A percentile compares a stretch with the other conserved stretches of the same genome.
phyloP scores from a whole-genome alignment of 2,329 filamentous ascomycete species.

The Nigrospora osmanthi region DNA sequence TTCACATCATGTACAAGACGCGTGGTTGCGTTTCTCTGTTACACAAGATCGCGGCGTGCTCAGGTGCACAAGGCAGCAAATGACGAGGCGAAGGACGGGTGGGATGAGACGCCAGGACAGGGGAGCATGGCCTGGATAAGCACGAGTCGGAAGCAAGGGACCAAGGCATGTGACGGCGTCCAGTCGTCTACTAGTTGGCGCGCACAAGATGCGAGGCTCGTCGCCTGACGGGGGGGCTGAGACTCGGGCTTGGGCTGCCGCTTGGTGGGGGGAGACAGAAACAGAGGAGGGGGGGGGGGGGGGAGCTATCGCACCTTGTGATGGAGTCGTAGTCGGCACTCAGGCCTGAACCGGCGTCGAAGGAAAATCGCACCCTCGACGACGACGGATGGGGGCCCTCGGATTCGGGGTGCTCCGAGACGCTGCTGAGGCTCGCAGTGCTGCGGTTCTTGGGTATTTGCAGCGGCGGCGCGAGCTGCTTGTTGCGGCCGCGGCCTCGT shows the following conservation, averaged over 20 bases:
- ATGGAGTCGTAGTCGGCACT: conserved; percentile 59
- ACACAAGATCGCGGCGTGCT: not conserved
- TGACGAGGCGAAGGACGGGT: not conserved
- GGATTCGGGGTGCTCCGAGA: conserved; percentile 31
- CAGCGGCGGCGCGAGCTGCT: conserved; percentile 33
- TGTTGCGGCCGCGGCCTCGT: conserved; percentile 26
- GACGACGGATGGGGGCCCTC: conserved; percentile 31
- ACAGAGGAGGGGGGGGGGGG: not conserved
- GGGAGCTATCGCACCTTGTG: conserved; percentile 54
- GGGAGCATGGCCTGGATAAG: not conserved
- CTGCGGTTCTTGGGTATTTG: conserved; percentile 57
- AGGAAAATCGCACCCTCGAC: conserved; percentile 63
- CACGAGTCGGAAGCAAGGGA: conserved; percentile 1
- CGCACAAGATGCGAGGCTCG: too few species aligned
- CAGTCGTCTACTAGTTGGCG: not conserved
- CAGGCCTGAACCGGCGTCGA: conserved; percentile 59
- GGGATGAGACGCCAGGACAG: not conserved
- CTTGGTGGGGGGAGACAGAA: not conserved
- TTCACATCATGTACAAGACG: too few species aligned
- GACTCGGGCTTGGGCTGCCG: not conserved
- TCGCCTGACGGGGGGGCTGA: not conserved
- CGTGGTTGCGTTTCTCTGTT: too few species aligned
- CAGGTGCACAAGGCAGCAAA: not conserved
- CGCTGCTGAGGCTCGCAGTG: conserved; percentile 51
- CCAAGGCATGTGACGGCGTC: conserved; percentile 5